Percentiles rank a stretch among this genome's conserved stretches.
Evolutionary conservation across 305 asterid genomes (phyloP).

Genomic region (Fraxinus sp.): DNA sequence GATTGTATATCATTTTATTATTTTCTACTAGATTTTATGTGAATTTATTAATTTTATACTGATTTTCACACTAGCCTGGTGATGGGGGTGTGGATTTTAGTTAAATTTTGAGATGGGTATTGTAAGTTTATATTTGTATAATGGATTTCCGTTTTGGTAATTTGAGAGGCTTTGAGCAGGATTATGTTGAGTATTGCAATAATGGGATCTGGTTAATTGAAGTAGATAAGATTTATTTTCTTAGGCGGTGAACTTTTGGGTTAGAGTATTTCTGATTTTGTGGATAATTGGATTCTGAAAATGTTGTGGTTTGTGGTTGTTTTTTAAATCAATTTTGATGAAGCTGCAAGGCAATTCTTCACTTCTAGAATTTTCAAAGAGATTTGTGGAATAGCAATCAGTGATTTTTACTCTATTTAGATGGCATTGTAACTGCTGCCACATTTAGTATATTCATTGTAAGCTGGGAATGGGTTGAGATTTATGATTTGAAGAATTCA

Average conservation of each 20-base stretch:
- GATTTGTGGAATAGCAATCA: background rate
- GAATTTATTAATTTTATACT: background rate
- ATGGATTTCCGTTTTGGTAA: background rate
- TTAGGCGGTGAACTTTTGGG: constrained; percentile 1
- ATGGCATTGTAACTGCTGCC: background rate
- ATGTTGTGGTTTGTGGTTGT: background rate
- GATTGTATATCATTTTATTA: background rate
- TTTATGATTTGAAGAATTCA: background rate
- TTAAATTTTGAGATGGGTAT: constrained; percentile 20
- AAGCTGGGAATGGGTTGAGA: background rate
- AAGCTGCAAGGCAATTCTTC: background rate
- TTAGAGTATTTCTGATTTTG: background rate
- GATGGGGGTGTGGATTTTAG: background rate
- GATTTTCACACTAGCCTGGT: background rate
- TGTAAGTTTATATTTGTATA: background rate
- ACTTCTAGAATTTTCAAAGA: background rate
- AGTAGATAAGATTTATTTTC: background rate
- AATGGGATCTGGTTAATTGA: constrained; percentile 23
- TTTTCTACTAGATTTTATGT: background rate
- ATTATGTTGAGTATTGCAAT: background rate
- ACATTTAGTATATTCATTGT: background rate
- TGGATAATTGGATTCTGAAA: background rate
- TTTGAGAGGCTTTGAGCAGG: constrained; percentile 10
- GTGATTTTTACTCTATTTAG: background rate
- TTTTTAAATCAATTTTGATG: background rate